Evolutionary conservation across 2,329 filamentous ascomycete species (phyloP), one percentile per base, ranked within the genome.

Genomic region (Trichoderma sp.): DNA sequence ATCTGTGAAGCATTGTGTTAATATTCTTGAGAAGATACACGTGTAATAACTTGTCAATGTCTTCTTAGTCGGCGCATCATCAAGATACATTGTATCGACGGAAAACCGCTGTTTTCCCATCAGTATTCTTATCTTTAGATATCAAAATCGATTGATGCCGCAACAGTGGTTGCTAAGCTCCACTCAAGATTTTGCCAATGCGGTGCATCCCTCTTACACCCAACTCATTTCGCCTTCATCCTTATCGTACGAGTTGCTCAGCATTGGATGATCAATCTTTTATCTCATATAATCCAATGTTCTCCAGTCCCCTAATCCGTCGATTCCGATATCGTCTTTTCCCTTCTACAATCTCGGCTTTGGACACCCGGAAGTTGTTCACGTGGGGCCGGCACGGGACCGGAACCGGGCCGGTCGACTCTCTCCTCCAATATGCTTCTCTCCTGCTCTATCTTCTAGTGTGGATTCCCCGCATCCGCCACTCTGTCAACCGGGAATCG

Each of bases 401-500:
- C 71, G 71, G 71, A 56, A 64, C 71, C 71, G 71, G 71, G 59
- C 71, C 71, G 71, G 71, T 65, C 59, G 21, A 21, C n/a, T 21
- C 27, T 29, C 27, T 41, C 33, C 65, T 33, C 41, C 45, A 68
- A 62, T 45, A 45, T 45, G 41, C 41, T 45, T 33, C 29, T 24
- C 29, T 35, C 18, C 4, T 35, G 18, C 18, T 12, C 33, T n/a
- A 38, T 41, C n/a, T 12, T 12, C 24, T 69, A 68, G 45, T 16
- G 87, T 53, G 91, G 92, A 81, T 96, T 56, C 94, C 78, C 71
- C 71, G 62, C 71, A 41, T 65, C 71, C 71, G 71, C 71, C 60
- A 73, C 59, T 35, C 11, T 21, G 71, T 73, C 60, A 64, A 33
- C 59, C 71, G 71, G 38, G 12, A 53, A 56, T 74, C 87, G 87